Evolutionary conservation across 139 green algal genomes (phyloP).

Genomic region (Volvox africanus): DNA sequence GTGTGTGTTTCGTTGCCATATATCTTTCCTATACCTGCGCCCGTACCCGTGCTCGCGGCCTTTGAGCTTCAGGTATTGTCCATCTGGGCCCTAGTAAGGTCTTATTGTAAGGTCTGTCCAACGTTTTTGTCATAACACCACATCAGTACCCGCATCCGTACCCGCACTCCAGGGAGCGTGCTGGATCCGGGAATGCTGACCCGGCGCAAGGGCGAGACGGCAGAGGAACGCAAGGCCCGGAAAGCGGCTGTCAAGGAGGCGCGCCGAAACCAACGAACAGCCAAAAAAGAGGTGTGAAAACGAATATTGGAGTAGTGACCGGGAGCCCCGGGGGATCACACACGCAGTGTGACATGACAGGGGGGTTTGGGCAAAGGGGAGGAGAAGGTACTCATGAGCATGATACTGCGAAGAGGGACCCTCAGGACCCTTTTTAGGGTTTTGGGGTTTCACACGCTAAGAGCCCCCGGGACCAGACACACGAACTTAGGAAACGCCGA

Average conservation of each 20-base stretch:
- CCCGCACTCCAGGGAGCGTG: neutral
- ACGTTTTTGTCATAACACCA: too few species aligned
- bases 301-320: neutral
- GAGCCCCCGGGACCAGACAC: too few species aligned
- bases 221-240: slow-evolving; percentile 83
- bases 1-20: too few species aligned
- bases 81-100: too few species aligned
- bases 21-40: too few species aligned
- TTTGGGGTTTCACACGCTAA: neutral
- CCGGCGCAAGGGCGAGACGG: slow-evolving; percentile 81
- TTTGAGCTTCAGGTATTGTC: too few species aligned
- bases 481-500: too few species aligned
- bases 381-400: neutral
- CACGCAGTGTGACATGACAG: neutral
- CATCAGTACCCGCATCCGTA: neutral
- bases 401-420: neutral
- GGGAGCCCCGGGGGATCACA: neutral
- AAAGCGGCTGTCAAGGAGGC: slow-evolving; percentile 90
- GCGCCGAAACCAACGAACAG: slow-evolving; percentile 67
- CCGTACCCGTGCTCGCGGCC: too few species aligned
- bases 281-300: slow-evolving; percentile 83
- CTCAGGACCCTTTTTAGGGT: neutral
- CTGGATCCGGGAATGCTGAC: slow-evolving; percentile 38
- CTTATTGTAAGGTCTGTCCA: too few species aligned
- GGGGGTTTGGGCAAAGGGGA: neutral